Percentiles rank a stretch among this genome's conserved stretches.
phyloP scores from a whole-genome alignment of 768 basidiomycete genomes.

The Leccinum subtestaceum region DNA sequence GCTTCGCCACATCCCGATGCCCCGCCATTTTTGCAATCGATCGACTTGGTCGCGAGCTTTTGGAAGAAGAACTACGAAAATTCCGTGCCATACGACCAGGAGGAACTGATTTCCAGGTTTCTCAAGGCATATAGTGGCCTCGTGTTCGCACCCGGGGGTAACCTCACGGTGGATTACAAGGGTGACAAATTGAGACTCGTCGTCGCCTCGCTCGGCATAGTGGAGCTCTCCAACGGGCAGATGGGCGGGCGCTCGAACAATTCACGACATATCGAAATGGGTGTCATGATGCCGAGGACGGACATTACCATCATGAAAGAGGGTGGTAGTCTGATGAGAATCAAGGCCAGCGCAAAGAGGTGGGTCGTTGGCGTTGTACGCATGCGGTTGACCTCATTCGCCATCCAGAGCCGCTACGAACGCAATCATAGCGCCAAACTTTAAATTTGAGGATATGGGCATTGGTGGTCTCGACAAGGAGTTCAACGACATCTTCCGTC shows the following conservation, averaged over 20 bases:
- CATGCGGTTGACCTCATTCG: constrained; percentile 1
- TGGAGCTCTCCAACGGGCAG: constrained; percentile 66
- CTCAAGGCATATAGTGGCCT: constrained; percentile 70
- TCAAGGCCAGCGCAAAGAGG: constrained; percentile 92
- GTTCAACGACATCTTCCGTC: constrained; percentile 95
- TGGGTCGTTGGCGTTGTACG: constrained; percentile 32
- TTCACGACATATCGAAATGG: constrained; percentile 42
- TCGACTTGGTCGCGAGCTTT: constrained; percentile 81
- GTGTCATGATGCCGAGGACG: constrained; percentile 88
- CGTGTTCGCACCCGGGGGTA: constrained; percentile 65
- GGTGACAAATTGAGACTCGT: constrained; percentile 75
- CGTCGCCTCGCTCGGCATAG: constrained; percentile 55
- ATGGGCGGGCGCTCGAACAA: constrained; percentile 38
- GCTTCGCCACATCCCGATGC: constrained; percentile 47
- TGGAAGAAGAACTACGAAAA: constrained; percentile 50
- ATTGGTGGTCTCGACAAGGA: constrained; percentile 96
- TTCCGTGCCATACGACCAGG: constrained; percentile 74
- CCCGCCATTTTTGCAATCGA: constrained; percentile 65
- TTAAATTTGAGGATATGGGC: constrained; percentile 99
- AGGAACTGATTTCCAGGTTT: constrained; percentile 79
- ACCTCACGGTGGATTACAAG: constrained; percentile 84
- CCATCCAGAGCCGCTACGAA: constrained; percentile 75
- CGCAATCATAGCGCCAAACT: constrained; percentile 94
- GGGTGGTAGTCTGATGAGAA: constrained; percentile 73
- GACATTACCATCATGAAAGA: constrained; percentile 89